Evolutionary conservation across 192 early-diverging fungal genomes (phyloP).

Genomic region (Phlyctochytrium bullatum): DNA sequence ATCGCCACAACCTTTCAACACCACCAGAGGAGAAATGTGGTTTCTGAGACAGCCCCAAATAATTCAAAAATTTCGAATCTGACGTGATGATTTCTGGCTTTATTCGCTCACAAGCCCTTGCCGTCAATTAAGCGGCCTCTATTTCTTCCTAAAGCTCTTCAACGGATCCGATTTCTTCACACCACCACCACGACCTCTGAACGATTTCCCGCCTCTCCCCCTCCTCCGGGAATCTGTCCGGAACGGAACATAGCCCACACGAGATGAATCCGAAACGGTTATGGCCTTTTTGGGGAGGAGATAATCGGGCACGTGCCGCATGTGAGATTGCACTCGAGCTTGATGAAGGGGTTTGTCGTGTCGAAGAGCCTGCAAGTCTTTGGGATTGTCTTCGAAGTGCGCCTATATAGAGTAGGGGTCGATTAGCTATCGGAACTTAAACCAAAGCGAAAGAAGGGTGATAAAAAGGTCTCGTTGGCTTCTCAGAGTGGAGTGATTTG

Average conservation of each 20-base stretch:
- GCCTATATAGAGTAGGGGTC: conserved; percentile 32
- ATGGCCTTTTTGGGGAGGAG: conserved; percentile 70
- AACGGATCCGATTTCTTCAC: conserved; percentile 29
- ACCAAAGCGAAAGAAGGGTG: background rate
- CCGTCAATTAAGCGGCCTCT: no score
- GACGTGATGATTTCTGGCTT: no score
- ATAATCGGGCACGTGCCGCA: conserved; percentile 93
- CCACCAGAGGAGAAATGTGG: no score
- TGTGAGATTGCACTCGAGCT: conserved; percentile 75
- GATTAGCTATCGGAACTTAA: background rate
- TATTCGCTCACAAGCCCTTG: no score
- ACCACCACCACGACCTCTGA: conserved; percentile 22
- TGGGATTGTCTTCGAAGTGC: conserved; percentile 96
- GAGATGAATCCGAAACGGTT: background rate
- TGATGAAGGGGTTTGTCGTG: conserved; percentile 90
- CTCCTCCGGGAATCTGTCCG: conserved; percentile 17
- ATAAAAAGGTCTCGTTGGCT: background rate
- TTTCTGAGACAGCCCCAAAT: no score
- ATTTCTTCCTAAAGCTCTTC: conserved; percentile 28
- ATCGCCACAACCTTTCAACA: no score
- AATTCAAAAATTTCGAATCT: no score
- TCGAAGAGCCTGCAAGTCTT: conserved; percentile 84
- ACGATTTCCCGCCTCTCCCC: conserved; percentile 17
- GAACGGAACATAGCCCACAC: conserved; percentile 32
- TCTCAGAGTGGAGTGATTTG: conserved; percentile 18